phyloP scores from a whole-genome alignment of 2,329 filamentous ascomycete species.

The Aspergillus pseudoviridinutans region DNA sequence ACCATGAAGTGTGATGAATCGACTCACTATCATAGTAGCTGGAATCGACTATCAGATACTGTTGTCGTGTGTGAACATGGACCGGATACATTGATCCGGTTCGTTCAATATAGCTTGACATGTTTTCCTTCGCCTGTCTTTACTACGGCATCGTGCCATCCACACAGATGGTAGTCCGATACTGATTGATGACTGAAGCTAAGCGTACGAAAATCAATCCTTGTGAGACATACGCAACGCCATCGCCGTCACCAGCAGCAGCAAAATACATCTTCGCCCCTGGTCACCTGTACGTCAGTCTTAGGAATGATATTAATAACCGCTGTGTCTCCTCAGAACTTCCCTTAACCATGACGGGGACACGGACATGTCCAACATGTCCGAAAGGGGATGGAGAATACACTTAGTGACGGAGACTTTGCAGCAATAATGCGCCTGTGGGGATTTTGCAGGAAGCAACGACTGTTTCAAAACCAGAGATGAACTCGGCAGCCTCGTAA shows the following conservation, averaged over 20 bases:
- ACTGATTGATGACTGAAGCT: background rate
- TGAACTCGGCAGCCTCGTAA: background rate
- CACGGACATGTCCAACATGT: too few relatives aligned
- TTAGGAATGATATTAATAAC: too few relatives aligned
- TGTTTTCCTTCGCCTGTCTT: background rate
- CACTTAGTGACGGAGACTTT: too few relatives aligned
- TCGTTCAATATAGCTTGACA: too few relatives aligned
- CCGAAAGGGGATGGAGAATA: too few relatives aligned
- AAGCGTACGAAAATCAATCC: background rate
- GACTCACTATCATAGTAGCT: too few relatives aligned
- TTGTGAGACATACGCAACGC: background rate
- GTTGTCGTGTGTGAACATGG: too few relatives aligned
- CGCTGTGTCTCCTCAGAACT: too few relatives aligned
- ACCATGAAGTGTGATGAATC: background rate
- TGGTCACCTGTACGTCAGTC: background rate
- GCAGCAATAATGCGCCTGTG: background rate
- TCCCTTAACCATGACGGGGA: too few relatives aligned
- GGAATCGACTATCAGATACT: too few relatives aligned
- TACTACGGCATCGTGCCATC: background rate
- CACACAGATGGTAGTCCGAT: background rate
- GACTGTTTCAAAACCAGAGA: background rate
- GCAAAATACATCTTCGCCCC: background rate
- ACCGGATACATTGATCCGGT: too few relatives aligned
- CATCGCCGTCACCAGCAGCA: background rate
- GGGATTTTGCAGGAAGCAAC: background rate